Evolutionary conservation across 2,329 filamentous ascomycete genomes (phyloP), one percentile per base, ranked within the genome.

Genomic region (Epichloe amarillans): DNA sequence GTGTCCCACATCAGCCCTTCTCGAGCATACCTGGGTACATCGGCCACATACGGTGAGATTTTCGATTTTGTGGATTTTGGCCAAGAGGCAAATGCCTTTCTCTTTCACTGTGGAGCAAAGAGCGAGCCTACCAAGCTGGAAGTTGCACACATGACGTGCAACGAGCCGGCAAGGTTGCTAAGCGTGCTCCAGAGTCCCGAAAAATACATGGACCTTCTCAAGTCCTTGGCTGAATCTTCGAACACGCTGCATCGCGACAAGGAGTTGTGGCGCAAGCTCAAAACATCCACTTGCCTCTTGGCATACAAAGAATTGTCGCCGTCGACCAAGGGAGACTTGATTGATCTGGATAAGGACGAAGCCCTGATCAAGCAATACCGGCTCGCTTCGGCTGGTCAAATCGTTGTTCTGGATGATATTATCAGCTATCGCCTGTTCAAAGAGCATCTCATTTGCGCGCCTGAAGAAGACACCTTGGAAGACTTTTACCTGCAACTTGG

Each of bases 51-150:
- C 60, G 85, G 81, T 11, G 86, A 95, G 35, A 94, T 98, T 35
- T 95, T 98, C 57, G 89, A 97, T 63, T 98, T 96, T 66, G 90
- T 97, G 14, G 87, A 97, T 63, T 98, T 96, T 69, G 89, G 91
- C 0, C 71, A 76, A 36, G 83, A 91, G 62, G 91, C 88, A 2
- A 97, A 97, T 60, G 74, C 85, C 0, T 98, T 98, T 61, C 70
- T 98, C 17, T 79, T 89, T 58, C 86, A 87, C 55, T 88, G 90
- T 56, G 93, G 93, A 10, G 91, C 89, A 3, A 96, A 95, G 66
- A 83, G 80, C 55, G 91, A 98, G 65, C 93, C 93, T 4, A 94
- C 85, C 3, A 93, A 87, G 59, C 65, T 79, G 3, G 93, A 98
- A 65, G 79, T 98, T 57, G 91, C 90, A 4, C 76, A 80, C 39